Evolutionary conservation across 805 yeast species (phyloP).

Genomic region (Martiniozyma abietophila): DNA sequence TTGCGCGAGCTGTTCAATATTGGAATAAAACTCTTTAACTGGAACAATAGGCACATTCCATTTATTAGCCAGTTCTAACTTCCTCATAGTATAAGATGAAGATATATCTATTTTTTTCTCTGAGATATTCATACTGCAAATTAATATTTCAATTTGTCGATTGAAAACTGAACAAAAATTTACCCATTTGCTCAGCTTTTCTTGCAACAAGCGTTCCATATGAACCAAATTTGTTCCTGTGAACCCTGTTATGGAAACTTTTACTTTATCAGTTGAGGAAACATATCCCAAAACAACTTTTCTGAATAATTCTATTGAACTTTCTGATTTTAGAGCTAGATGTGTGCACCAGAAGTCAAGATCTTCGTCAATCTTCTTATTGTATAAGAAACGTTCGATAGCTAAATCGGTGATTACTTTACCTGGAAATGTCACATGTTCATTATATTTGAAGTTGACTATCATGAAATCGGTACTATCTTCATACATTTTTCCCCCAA

Average conservation of each 20-base stretch:
- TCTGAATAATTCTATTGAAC: conserved; percentile 1
- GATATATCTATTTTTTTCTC: background rate
- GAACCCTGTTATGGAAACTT: conserved; percentile 24
- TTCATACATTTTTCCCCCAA: conserved; percentile 15
- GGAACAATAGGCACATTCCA: conserved; percentile 16
- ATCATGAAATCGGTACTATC: conserved; percentile 11
- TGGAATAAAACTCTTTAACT: conserved; percentile 9
- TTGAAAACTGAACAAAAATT: conserved; percentile 42
- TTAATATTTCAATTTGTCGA: conserved; percentile 42
- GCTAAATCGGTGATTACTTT: conserved; percentile 22
- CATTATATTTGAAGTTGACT: conserved; percentile 14
- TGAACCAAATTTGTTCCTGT: conserved; percentile 25
- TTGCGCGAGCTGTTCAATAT: too few species aligned
- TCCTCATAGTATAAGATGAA: conserved; percentile 11
- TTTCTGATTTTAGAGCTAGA: conserved; percentile 1
- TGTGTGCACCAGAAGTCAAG: conserved; percentile 20
- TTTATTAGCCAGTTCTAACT: conserved; percentile 18
- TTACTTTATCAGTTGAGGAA: conserved; percentile 3
- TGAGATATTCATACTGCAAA: conserved; percentile 26
- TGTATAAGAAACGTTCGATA: conserved; percentile 23
- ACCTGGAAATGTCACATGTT: background rate
- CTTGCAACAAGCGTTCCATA: conserved; percentile 43
- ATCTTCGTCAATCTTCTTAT: conserved; percentile 12
- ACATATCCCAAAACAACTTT: background rate
- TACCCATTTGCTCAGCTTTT: conserved; percentile 34